Evolutionary conservation across 192 early-diverging fungal genomes (phyloP).

Genomic region (Coemansia sp.): DNA sequence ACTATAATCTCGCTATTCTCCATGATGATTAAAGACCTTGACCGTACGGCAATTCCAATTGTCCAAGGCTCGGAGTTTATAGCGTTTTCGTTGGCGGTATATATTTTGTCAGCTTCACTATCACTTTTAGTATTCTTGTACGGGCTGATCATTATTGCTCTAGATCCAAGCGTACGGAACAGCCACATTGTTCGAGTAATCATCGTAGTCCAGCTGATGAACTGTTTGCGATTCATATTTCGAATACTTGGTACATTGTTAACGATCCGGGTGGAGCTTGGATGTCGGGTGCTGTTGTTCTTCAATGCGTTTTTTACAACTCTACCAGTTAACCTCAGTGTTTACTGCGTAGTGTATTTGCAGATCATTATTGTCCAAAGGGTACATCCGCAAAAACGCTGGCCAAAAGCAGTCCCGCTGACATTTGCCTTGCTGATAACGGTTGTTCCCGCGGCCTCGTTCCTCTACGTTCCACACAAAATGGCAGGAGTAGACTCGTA

Average conservation of each 20-base stretch:
- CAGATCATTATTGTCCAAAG: conserved; percentile 43
- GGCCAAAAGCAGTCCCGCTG: conserved; percentile 23
- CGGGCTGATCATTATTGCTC: conserved; percentile 12
- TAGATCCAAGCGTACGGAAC: conserved; percentile 14
- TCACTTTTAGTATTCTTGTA: conserved; percentile 30
- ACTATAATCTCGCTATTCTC: not conserved
- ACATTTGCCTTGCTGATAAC: conserved; percentile 11
- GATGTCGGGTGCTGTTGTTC: conserved; percentile 30
- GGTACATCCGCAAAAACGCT: conserved; percentile 25
- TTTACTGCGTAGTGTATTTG: conserved; percentile 44
- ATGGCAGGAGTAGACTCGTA: not conserved
- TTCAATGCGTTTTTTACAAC: conserved; percentile 15
- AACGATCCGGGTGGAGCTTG: conserved; percentile 12
- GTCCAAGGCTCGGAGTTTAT: not conserved
- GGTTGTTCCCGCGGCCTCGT: conserved; percentile 17
- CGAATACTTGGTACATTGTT: conserved; percentile 16
- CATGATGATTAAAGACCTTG: not conserved
- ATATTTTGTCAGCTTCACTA: conserved; percentile 7
- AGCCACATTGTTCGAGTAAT: conserved; percentile 37
- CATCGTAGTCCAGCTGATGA: conserved; percentile 34
- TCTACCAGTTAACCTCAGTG: conserved; percentile 21
- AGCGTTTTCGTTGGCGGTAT: conserved; percentile 16
- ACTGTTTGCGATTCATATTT: conserved; percentile 26
- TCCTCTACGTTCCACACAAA: conserved; percentile 16
- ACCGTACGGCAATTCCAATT: conserved; percentile 13